Percentiles rank a stretch among this genome's conserved stretches.
Evolutionary conservation across 345 rosid species (phyloP).

Genomic region (Trapa incisa): DNA sequence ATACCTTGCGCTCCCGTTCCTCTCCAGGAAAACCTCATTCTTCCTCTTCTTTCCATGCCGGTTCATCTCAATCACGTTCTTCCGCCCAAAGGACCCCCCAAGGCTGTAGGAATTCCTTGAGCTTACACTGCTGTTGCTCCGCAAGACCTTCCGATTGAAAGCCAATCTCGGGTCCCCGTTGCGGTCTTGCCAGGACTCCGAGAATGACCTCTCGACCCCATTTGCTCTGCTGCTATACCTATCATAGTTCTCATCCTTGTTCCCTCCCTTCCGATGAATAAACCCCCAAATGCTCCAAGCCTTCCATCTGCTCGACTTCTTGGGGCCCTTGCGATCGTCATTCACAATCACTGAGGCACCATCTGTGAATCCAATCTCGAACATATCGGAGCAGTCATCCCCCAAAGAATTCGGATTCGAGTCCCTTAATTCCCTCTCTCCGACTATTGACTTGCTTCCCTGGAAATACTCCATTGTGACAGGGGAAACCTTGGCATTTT

Average conservation of each 20-base stretch:
- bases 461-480: slow-evolving; percentile 34
- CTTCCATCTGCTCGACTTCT: slow-evolving; percentile 76
- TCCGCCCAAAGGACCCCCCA: slow-evolving; percentile 39
- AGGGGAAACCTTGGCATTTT: slow-evolving; percentile 69
- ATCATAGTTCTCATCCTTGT: slow-evolving; percentile 65
- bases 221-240: slow-evolving; percentile 55
- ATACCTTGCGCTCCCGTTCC: slow-evolving; percentile 70
- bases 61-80: slow-evolving; percentile 35
- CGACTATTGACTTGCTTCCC: slow-evolving; percentile 29
- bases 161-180: slow-evolving; percentile 47
- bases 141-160: slow-evolving; percentile 57
- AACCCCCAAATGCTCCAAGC: slow-evolving; percentile 81
- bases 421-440: slow-evolving; percentile 43
- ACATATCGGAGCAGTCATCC: slow-evolving; percentile 69
- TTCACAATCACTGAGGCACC: slow-evolving; percentile 34
- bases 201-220: slow-evolving; percentile 60
- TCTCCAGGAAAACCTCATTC: slow-evolving; percentile 55
- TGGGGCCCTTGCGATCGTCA: slow-evolving; percentile 41
- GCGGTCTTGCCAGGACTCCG: slow-evolving; percentile 86
- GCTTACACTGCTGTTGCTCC: slow-evolving; percentile 95
- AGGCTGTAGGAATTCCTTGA: slow-evolving; percentile 60
- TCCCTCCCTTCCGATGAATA: slow-evolving; percentile 50
- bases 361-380: slow-evolving; percentile 51
- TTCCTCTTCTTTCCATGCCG: slow-evolving; percentile 49
- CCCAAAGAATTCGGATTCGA: slow-evolving; percentile 34